Percentiles rank a stretch among this genome's conserved stretches.
Conservation (phyloP, 202 grass and related monocot species). For the Saccharum hybrid region DNA sequence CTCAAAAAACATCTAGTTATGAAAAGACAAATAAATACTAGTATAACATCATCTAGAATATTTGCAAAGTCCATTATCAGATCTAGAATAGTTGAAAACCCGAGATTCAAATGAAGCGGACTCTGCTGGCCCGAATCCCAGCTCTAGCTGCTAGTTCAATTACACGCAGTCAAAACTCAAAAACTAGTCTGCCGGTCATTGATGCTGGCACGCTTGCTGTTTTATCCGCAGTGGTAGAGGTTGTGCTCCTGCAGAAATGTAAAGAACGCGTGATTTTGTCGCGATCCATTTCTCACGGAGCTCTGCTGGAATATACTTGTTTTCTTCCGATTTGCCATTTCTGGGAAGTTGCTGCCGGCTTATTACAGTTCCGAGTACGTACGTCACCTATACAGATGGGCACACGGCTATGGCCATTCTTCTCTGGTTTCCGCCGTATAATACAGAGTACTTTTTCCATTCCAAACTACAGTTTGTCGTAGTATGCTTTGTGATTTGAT, state of each 20-base stretch:
- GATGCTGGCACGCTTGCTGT: not conserved
- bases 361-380: not conserved
- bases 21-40: no score
- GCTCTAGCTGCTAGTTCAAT: no score
- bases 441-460: no score
- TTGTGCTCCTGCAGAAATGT: not conserved
- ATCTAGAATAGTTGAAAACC: no score
- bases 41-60: no score
- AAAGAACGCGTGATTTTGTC: slow-evolving; percentile 18
- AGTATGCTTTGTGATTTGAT: no score
- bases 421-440: not conserved
- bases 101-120: no score
- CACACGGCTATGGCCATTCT: not conserved
- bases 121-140: no score
- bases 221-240: not conserved
- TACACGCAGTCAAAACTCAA: slow-evolving; percentile 9
- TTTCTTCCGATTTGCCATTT: slow-evolving; percentile 21
- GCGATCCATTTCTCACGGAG: not conserved
- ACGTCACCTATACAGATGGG: not conserved
- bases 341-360: slow-evolving; percentile 5
- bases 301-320: no score
- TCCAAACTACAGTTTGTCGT: no score
- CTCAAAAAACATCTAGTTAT: no score
- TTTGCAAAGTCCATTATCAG: no score
- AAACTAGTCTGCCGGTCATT: not conserved